Evolutionary conservation across 2,329 filamentous ascomycete genomes (phyloP).

Genomic region (Verruconis gallopava): DNA sequence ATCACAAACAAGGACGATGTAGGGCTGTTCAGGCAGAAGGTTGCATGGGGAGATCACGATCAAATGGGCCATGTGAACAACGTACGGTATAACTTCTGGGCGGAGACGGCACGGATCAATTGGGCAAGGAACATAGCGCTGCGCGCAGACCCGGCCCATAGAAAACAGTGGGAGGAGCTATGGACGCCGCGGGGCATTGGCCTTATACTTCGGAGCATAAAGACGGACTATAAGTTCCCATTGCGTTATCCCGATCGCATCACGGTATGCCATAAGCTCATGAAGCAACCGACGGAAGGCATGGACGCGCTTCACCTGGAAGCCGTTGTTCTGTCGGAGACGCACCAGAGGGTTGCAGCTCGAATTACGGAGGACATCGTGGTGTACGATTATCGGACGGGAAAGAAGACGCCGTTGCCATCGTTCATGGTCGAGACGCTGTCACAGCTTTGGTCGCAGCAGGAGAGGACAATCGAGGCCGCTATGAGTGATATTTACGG

Average conservation of each 20-base stretch:
- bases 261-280: conserved; percentile 71
- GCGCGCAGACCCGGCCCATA: conserved; percentile 45
- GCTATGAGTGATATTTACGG: conserved; percentile 44
- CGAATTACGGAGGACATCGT: conserved; percentile 66
- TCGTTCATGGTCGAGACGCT: conserved; percentile 51
- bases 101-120: conserved; percentile 68
- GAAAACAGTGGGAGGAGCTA: conserved; percentile 53
- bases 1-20: conserved; percentile 49
- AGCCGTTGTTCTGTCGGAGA: conserved; percentile 60
- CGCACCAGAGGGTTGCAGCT: conserved; percentile 58
- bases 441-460: conserved; percentile 45
- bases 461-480: conserved; percentile 34
- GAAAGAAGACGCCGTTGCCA: conserved; percentile 43
- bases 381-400: conserved; percentile 58
- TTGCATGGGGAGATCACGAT: conserved; percentile 60
- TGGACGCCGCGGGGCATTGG: conserved; percentile 55
- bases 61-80: conserved; percentile 72
- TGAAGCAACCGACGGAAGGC: conserved; percentile 33
- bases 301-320: conserved; percentile 40
- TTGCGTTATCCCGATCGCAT: conserved; percentile 74
- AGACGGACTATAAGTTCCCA: conserved; percentile 78
- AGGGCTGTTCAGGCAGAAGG: conserved; percentile 51
- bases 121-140: conserved; percentile 57
- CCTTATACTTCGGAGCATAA: conserved; percentile 67
- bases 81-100: conserved; percentile 69